Percentiles rank a stretch among this genome's conserved stretches.
Conservation (phyloP, 805 yeast genomes). For the Ogataea nitratoaversa region DNA sequence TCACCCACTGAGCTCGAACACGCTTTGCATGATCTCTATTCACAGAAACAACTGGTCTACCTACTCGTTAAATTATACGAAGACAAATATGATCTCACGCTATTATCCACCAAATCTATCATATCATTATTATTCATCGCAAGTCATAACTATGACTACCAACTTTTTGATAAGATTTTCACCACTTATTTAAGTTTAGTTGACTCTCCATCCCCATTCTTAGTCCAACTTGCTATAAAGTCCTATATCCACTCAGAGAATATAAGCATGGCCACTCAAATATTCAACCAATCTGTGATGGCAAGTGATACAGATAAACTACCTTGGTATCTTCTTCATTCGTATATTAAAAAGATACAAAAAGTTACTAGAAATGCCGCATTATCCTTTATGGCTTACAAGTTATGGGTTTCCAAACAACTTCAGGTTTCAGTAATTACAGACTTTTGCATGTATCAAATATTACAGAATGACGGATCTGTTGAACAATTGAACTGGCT, state of each 20-base stretch:
- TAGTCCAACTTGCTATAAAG: slow-evolving; percentile 20
- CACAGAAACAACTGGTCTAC: slow-evolving; percentile 16
- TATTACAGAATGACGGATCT: slow-evolving; percentile 16
- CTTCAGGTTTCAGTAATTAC: slow-evolving; percentile 15
- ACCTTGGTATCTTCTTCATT: slow-evolving; percentile 16
- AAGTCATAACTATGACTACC: slow-evolving; percentile 18
- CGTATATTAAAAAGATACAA: slow-evolving; percentile 19
- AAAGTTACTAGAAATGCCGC: slow-evolving; percentile 18
- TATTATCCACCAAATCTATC: slow-evolving; percentile 11
- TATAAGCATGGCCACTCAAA: slow-evolving; percentile 23
- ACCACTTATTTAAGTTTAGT: slow-evolving; percentile 11
- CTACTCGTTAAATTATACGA: slow-evolving; percentile 15
- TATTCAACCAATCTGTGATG: slow-evolving; percentile 28
- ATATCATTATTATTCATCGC: slow-evolving; percentile 17
- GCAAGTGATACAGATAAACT: slow-evolving; percentile 8
- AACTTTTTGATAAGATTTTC: slow-evolving; percentile 22
- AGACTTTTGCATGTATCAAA: slow-evolving; percentile 20
- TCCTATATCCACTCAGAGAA: slow-evolving; percentile 24
- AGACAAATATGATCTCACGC: slow-evolving; percentile 13
- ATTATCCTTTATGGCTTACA: slow-evolving; percentile 22
- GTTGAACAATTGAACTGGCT: slow-evolving; percentile 22
- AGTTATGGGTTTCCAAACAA: slow-evolving; percentile 23
- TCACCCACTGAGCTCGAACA: slow-evolving; percentile 23
- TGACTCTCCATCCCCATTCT: slow-evolving; percentile 12
- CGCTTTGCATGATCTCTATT: slow-evolving; percentile 14